Evolutionary conservation across 495 filamentous ascomycete species (phyloP).

Genomic region (Aspergillus asperescens): DNA sequence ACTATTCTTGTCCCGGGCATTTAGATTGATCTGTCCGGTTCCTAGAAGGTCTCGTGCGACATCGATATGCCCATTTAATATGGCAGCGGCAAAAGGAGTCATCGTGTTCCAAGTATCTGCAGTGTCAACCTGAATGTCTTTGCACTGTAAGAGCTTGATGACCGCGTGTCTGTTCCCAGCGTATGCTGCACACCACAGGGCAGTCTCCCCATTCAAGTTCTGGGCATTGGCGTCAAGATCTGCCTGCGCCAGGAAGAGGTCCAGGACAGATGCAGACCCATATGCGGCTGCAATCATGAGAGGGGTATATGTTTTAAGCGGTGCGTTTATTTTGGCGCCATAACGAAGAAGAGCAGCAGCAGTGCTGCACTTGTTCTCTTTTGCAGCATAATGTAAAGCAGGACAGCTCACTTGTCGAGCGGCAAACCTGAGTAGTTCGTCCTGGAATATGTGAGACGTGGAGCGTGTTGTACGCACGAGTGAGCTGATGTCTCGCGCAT

Average conservation of each 20-base stretch:
- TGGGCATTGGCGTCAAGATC: background rate
- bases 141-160: background rate
- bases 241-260: background rate
- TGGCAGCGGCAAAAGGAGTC: background rate
- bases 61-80: background rate
- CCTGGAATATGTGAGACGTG: background rate
- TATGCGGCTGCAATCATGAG: background rate
- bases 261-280: background rate
- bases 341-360: background rate
- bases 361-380: background rate
- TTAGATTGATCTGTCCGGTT: background rate
- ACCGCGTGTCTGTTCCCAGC: background rate
- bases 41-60: background rate
- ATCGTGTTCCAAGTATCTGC: background rate
- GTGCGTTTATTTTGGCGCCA: background rate
- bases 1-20: background rate
- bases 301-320: background rate
- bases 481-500: background rate
- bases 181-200: background rate
- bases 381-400: background rate
- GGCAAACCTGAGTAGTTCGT: background rate
- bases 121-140: background rate
- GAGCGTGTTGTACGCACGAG: background rate
- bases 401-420: background rate
- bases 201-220: background rate